A percentile compares a stretch with the other conserved stretches of the same genome.
Evolutionary conservation across 345 rosid species (phyloP).

Genomic region (Dovyalis caffra): DNA sequence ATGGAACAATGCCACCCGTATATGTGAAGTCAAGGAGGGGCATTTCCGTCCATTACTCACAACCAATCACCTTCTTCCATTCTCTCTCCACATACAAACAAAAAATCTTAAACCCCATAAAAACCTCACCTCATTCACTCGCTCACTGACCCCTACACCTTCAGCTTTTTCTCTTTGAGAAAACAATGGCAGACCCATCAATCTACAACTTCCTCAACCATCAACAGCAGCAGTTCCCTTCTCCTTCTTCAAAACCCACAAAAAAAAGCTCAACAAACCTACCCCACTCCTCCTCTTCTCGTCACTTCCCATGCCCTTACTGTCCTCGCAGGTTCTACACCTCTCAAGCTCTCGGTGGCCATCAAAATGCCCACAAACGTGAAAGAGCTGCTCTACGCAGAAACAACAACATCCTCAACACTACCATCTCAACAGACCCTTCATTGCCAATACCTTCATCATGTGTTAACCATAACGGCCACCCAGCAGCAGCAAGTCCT

Average conservation of each 20-base stretch:
- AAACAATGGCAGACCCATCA: slow-evolving; percentile 40
- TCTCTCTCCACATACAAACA: not conserved
- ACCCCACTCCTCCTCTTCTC: slow-evolving; percentile 20
- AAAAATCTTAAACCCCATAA: slow-evolving; percentile 23
- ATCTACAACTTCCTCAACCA: slow-evolving; percentile 43
- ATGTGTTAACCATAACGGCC: not conserved
- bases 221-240: not conserved
- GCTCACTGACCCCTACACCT: not conserved
- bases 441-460: not conserved
- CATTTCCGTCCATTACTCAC: slow-evolving; percentile 2
- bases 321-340: slow-evolving; percentile 89
- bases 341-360: slow-evolving; percentile 98
- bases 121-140: slow-evolving; percentile 10
- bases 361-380: slow-evolving; percentile 95
- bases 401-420: slow-evolving; percentile 15
- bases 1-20: not conserved
- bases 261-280: slow-evolving; percentile 18
- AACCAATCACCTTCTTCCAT: slow-evolving; percentile 13
- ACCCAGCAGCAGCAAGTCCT: not conserved
- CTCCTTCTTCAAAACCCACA: slow-evolving; percentile 21
- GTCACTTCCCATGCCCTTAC: slow-evolving; percentile 74
- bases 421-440: not conserved
- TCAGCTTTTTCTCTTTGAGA: not conserved
- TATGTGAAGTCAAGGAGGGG: slow-evolving; percentile 1
- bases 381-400: slow-evolving; percentile 91